Conservation (phyloP, 768 basidiomycete genomes). For the Termitomyces bulborhizus region DNA sequence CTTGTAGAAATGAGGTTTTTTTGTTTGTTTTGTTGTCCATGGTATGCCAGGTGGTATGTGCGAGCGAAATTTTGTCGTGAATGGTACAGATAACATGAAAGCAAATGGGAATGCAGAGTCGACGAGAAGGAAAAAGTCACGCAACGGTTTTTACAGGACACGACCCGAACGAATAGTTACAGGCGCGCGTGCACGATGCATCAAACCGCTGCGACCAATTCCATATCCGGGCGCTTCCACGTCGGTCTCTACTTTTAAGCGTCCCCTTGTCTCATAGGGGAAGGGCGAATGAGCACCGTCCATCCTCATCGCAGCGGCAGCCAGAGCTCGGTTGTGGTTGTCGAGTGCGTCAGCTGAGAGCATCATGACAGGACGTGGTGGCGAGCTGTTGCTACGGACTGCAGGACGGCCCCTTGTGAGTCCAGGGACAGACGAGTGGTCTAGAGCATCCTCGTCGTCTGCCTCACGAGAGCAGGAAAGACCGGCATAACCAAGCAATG, state of each 20-base stretch:
- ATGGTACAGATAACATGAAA: slow-evolving; percentile 6
- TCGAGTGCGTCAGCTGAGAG: slow-evolving; percentile 26
- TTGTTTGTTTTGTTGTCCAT: not conserved
- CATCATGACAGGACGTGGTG: slow-evolving; percentile 43
- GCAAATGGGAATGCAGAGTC: not conserved
- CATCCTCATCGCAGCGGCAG: slow-evolving; percentile 16
- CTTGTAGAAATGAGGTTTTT: not conserved
- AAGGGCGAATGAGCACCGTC: slow-evolving; percentile 18
- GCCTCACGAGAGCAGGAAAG: slow-evolving; percentile 15
- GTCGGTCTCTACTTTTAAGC: slow-evolving; percentile 44
- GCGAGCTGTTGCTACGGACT: slow-evolving; percentile 49
- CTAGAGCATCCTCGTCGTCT: slow-evolving; percentile 37
- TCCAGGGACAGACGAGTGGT: slow-evolving; percentile 38
- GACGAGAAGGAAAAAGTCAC: not conserved
- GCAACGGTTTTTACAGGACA: slow-evolving; percentile 7
- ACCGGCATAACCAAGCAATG: slow-evolving; percentile 2
- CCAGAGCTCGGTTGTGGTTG: slow-evolving; percentile 20
- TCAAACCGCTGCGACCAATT: slow-evolving; percentile 57
- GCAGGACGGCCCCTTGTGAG: slow-evolving; percentile 43
- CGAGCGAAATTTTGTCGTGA: slow-evolving; percentile 1
- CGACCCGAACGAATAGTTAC: slow-evolving; percentile 10
- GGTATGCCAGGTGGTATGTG: slow-evolving; percentile 6
- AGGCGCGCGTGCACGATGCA: slow-evolving; percentile 32
- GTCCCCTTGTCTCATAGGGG: slow-evolving; percentile 40
- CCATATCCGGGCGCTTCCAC: slow-evolving; percentile 58